A percentile compares a stretch with the other conserved stretches of the same genome.
Evolutionary conservation across 192 early-diverging fungal species (phyloP).

Genomic region (Podila clonocystis): DNA sequence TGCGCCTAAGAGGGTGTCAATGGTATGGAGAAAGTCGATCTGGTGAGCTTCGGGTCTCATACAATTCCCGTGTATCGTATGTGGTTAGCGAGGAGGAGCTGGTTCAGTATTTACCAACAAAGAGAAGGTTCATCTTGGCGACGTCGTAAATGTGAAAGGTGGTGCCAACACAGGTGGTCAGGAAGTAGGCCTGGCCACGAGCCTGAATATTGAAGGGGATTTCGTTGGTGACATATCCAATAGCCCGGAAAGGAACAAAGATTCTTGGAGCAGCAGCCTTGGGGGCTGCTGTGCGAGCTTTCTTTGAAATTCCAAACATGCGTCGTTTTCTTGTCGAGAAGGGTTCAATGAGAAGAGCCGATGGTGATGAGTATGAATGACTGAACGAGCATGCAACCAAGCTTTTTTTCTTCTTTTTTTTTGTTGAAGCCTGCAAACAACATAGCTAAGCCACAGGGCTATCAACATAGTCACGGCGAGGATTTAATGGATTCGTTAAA

Average conservation of each 20-base stretch:
- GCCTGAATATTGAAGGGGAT: conserved; percentile 83
- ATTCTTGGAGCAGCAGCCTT: conserved; percentile 60
- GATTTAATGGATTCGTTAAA: too few species aligned
- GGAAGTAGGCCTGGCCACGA: conserved; percentile 76
- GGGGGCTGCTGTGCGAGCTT: conserved; percentile 41
- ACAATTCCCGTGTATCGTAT: not conserved
- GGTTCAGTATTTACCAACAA: conserved; percentile 62
- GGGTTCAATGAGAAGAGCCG: not conserved
- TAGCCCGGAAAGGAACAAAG: conserved; percentile 89
- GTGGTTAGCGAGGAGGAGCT: not conserved
- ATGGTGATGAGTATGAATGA: not conserved
- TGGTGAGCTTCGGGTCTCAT: not conserved
- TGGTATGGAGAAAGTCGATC: conserved; percentile 1
- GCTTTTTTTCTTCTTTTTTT: not conserved
- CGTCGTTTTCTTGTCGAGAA: not conserved
- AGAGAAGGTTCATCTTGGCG: conserved; percentile 79
- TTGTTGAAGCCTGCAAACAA: conserved; percentile 1
- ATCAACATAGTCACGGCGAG: too few species aligned
- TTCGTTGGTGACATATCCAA: conserved; percentile 90
- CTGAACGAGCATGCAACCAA: not conserved
- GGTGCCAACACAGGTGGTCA: conserved; percentile 89
- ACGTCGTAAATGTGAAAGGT: conserved; percentile 94
- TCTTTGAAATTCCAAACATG: conserved; percentile 51
- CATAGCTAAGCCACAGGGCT: not conserved
- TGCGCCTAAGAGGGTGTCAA: conserved; percentile 53